These are phyloP conservation scores for Boletus barrowsii DNA, from an alignment of 768 basidiomycete genomes.

Conservation along the genomic window DNA sequence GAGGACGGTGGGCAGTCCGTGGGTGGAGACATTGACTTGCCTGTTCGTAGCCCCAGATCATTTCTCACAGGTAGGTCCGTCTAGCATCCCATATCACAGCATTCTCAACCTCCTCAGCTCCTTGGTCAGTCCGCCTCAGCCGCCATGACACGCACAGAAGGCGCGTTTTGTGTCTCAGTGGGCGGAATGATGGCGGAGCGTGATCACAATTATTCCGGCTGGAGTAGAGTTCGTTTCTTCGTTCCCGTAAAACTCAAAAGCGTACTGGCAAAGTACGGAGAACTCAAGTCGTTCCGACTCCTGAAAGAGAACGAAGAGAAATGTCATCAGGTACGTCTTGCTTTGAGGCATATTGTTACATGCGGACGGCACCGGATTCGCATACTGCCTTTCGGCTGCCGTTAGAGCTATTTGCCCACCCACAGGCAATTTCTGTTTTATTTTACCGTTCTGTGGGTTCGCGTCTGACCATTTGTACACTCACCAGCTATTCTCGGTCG, in stretches of 20 bases:
- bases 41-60: constrained; percentile 45
- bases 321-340: constrained; percentile 27
- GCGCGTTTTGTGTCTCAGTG: constrained; percentile 49
- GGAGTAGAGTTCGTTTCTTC: constrained; percentile 25
- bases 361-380: background rate
- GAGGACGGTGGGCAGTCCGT: constrained; percentile 7
- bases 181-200: constrained; percentile 21
- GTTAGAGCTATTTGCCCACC: constrained; percentile 4
- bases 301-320: constrained; percentile 25
- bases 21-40: constrained; percentile 36
- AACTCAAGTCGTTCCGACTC: constrained; percentile 28
- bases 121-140: constrained; percentile 46
- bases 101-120: constrained; percentile 36
- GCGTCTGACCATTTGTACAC: constrained; percentile 15
- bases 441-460: background rate
- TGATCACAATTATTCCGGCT: constrained; percentile 20
- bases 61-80: constrained; percentile 39
- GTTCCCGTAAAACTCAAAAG: constrained; percentile 30
- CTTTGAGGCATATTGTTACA: background rate
- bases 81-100: constrained; percentile 1
- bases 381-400: constrained; percentile 4
- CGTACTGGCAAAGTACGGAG: constrained; percentile 29
- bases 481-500: constrained; percentile 49
- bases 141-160: constrained; percentile 52
- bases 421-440: background rate